Conservation (phyloP, 2,329 filamentous ascomycete species). For the Epichloe baconii region DNA sequence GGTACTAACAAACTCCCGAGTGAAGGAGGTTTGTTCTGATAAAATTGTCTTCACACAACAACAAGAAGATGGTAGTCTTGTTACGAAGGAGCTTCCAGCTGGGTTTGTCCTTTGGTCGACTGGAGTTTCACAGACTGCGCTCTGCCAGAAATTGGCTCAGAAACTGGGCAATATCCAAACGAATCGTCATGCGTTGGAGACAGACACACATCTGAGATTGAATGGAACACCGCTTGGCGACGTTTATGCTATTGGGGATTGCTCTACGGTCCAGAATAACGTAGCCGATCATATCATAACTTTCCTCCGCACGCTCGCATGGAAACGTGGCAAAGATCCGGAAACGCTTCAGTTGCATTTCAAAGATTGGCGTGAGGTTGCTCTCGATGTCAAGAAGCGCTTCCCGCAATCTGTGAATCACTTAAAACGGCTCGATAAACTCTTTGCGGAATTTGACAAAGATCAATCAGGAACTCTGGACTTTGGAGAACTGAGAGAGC, state of each 20-base stretch:
- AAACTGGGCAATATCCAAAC: constrained; percentile 66
- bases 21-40: constrained; percentile 75
- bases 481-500: constrained; percentile 79
- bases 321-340: constrained; percentile 83
- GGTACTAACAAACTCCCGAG: constrained; percentile 82
- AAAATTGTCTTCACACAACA: constrained; percentile 84
- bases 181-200: constrained; percentile 86
- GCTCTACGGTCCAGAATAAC: constrained; percentile 94
- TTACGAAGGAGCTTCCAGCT: constrained; percentile 90
- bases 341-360: constrained; percentile 80
- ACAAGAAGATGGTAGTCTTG: constrained; percentile 52
- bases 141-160: constrained; percentile 64
- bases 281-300: constrained; percentile 80
- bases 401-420: constrained; percentile 88
- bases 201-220: constrained; percentile 81
- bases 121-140: constrained; percentile 74
- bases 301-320: constrained; percentile 80
- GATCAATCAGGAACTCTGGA: constrained; percentile 89
- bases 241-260: constrained; percentile 94
- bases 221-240: constrained; percentile 83
- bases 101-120: constrained; percentile 98
- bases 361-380: constrained; percentile 75
- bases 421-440: constrained; percentile 74
- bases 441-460: constrained; percentile 86
- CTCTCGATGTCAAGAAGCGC: constrained; percentile 67